Evolutionary conservation across 2,329 filamentous ascomycete genomes (phyloP).

Genomic region (Colletotrichum plurivorum): DNA sequence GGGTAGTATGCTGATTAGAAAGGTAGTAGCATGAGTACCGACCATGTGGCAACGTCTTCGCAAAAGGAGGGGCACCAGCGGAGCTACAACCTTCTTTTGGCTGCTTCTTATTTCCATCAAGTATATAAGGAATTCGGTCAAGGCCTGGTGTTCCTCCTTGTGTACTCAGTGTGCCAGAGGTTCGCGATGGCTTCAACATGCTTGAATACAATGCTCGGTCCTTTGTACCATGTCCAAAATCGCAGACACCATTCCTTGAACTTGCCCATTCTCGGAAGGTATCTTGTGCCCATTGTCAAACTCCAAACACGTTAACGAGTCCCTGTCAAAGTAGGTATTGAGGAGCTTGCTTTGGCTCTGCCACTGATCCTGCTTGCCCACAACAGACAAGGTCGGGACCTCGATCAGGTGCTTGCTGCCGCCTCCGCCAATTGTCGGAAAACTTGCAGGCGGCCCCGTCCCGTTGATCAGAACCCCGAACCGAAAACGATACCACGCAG

Average conservation of each 20-base stretch:
- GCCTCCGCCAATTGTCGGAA: no score
- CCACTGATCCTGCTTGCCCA: conserved; percentile 17
- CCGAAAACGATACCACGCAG: conserved; percentile 8
- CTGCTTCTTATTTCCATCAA: no score
- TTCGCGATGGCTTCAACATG: not conserved
- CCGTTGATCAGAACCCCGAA: conserved; percentile 22
- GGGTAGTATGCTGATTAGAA: conserved; percentile 1
- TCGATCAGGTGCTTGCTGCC: no score
- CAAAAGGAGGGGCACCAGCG: no score
- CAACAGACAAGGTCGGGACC: not conserved
- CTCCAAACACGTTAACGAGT: not conserved
- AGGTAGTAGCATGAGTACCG: no score
- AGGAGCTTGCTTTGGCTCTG: conserved; percentile 3
- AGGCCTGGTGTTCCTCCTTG: no score
- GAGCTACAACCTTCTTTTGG: no score
- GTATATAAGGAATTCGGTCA: no score
- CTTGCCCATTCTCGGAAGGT: conserved; percentile 8
- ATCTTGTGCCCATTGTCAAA: conserved; percentile 25
- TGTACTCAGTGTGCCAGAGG: no score
- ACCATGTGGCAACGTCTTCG: no score
- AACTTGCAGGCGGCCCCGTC: not conserved
- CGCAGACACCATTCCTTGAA: not conserved
- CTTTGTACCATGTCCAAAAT: not conserved
- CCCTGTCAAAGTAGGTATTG: not conserved
- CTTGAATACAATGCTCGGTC: not conserved